These are phyloP conservation scores for Tricholoma saponaceum DNA, from an alignment of 768 basidiomycete genomes.

Conservation along the genomic window DNA sequence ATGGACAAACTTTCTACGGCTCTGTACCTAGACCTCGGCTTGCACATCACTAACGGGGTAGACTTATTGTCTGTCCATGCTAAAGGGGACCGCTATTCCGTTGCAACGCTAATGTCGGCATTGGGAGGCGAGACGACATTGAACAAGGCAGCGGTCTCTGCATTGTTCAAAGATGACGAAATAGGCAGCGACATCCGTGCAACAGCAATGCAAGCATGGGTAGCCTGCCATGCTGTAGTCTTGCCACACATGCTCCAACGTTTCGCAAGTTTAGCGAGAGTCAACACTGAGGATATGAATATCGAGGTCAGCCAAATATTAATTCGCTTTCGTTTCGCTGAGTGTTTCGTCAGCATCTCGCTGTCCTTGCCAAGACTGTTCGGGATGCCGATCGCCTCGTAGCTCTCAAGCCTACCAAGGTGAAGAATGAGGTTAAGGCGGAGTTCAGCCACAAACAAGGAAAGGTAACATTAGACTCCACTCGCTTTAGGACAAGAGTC, in stretches of 20 bases:
- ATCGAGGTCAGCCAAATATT: slow-evolving; percentile 21
- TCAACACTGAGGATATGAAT: slow-evolving; percentile 22
- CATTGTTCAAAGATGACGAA: slow-evolving; percentile 28
- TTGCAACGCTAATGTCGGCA: slow-evolving; percentile 27
- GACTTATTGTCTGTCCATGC: slow-evolving; percentile 35
- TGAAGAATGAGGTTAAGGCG: slow-evolving; percentile 43
- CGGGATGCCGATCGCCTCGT: slow-evolving; percentile 35
- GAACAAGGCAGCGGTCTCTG: slow-evolving; percentile 18
- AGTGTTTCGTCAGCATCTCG: slow-evolving; percentile 29
- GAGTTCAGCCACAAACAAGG: slow-evolving; percentile 24
- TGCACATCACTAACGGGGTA: slow-evolving; percentile 31
- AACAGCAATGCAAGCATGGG: slow-evolving; percentile 44
- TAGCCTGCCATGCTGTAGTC: slow-evolving; percentile 32
- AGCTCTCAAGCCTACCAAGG: slow-evolving; percentile 36
- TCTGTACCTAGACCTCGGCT: slow-evolving; percentile 33
- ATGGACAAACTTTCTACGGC: slow-evolving; percentile 43
- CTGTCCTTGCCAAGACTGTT: slow-evolving; percentile 31
- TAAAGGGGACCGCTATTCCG: slow-evolving; percentile 23
- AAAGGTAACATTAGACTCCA: slow-evolving; percentile 28
- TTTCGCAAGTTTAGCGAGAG: slow-evolving; percentile 10
- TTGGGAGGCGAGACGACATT: slow-evolving; percentile 34
- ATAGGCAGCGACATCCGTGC: slow-evolving; percentile 6
- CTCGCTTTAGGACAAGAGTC: slow-evolving; percentile 43
- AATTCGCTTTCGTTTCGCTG: background rate
- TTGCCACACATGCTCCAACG: slow-evolving; percentile 14